Conservation (phyloP, 2,329 filamentous ascomycete species). For the Teratosphaeria nubilosa region DNA sequence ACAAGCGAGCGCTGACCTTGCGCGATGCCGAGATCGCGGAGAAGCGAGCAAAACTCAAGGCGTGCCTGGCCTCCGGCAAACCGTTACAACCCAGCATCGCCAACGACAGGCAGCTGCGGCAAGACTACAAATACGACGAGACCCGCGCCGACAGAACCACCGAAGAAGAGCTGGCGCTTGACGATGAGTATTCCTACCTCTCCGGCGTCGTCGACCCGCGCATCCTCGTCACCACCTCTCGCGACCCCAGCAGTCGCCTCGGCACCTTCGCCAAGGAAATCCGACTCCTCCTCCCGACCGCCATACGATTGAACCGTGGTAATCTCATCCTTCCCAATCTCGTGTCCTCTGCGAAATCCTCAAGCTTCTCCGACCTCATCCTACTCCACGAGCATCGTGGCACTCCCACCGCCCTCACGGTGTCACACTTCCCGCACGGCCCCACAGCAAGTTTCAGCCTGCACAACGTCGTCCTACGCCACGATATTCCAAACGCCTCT, state of each 20-base stretch:
- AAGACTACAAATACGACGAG: conserved; percentile 92
- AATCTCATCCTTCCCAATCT: conserved; percentile 81
- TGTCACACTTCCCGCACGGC: conserved; percentile 80
- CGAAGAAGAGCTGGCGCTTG: conserved; percentile 62
- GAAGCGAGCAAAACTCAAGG: conserved; percentile 77
- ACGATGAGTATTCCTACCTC: conserved; percentile 83
- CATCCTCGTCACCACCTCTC: conserved; percentile 80
- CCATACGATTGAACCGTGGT: conserved; percentile 81
- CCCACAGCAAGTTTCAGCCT: conserved; percentile 80
- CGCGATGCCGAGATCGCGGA: conserved; percentile 87
- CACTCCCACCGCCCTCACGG: conserved; percentile 77
- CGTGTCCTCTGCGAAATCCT: conserved; percentile 67
- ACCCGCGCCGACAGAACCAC: conserved; percentile 57
- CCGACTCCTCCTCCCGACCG: conserved; percentile 69
- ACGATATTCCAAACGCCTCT: conserved; percentile 81
- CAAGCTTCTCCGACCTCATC: conserved; percentile 73
- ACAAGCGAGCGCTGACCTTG: conserved; percentile 75
- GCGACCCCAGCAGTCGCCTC: conserved; percentile 75
- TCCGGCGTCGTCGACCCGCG: conserved; percentile 87
- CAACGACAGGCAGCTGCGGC: conserved; percentile 71
- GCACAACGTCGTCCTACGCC: conserved; percentile 84
- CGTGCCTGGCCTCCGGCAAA: conserved; percentile 80
- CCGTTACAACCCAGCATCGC: conserved; percentile 72
- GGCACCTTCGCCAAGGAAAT: conserved; percentile 92
- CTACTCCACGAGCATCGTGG: conserved; percentile 88